Base-by-base conservation (phyloP, 139 green algal genomes). In the Asterochloris erici region DNA sequence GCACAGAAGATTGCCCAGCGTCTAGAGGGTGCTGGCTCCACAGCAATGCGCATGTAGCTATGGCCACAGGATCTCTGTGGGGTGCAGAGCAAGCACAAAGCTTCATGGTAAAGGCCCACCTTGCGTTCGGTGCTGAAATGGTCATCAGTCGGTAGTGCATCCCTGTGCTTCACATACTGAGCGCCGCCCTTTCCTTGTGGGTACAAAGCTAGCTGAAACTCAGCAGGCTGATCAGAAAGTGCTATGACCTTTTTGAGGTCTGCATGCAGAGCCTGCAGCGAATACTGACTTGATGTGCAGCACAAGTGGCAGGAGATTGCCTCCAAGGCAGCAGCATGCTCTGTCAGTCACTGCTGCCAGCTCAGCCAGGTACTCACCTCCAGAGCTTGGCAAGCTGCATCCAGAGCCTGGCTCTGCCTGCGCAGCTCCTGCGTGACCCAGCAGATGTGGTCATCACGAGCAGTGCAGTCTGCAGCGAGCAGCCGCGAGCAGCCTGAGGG, bases 71-170 rank as follows among this genome's bases (percentile, higher is more conserved):
- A 77, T 16, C 10, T 24, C n/a, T 54, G 24, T 26, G 14, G 17
- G 19, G 23, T 73, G 21, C 68, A 73, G 68, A 9, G 68, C 9
- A 54, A 54, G 38, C 6, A 6, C 38, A 54, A 54, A 54, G 6
- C 2, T 54, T 54, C 6, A 54, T 54, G 38, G 38, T 6, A 54
- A 2, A 54, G 38, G 24, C 76, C 63, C 69, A 81, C 77, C 77
- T 64, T 74, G 15, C 86, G 66, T 60, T 87, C 83, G 19, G 85
- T 76, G 64, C 71, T 61, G n/a, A 85, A 81, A 38, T 28, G 77
- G n/a, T 87, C 89, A 64, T 91, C 87, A 63, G 91, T 87, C 27
- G 89, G 89, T 63, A 93, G 80, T 10, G 89, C 87, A 80, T 93
- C 89, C 14, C 84, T 68, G 81, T 91, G 89, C 13, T 85, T 83